Evolutionary conservation across 2,329 filamentous ascomycete species (phyloP).

Genomic region (Ascomycota sp.): DNA sequence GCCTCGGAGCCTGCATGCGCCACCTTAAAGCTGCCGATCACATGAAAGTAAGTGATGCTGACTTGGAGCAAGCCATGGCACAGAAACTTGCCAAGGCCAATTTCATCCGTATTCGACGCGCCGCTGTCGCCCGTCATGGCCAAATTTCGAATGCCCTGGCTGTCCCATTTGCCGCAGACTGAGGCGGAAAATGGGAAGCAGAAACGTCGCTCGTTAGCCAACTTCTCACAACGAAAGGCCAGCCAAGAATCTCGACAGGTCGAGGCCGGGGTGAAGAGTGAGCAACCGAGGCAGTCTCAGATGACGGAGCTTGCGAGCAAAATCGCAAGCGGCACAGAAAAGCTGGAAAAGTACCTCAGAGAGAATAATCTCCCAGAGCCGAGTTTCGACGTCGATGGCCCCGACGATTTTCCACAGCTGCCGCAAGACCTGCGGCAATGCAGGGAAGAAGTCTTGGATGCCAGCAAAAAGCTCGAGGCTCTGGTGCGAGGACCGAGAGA

Average conservation of each 20-base stretch:
- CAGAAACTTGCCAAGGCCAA: too few relatives aligned
- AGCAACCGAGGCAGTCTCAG: conserved; percentile 10
- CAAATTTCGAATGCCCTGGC: conserved; percentile 15
- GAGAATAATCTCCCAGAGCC: conserved; percentile 20
- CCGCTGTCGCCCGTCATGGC: conserved; percentile 10
- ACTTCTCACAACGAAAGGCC: conserved; percentile 7
- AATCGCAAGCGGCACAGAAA: conserved; percentile 27
- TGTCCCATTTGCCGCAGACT: conserved; percentile 9
- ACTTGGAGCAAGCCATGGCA: too few relatives aligned
- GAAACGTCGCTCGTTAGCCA: conserved; percentile 13
- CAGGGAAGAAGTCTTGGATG: conserved; percentile 25
- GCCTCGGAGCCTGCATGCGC: too few relatives aligned
- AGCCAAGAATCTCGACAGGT: conserved; percentile 5
- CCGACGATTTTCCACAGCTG: conserved; percentile 24
- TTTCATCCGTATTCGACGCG: too few relatives aligned
- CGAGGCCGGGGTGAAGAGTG: not conserved
- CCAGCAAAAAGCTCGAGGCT: conserved; percentile 24
- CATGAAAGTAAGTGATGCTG: too few relatives aligned
- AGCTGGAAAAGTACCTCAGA: conserved; percentile 25
- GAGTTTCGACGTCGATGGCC: conserved; percentile 23
- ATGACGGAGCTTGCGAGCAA: conserved; percentile 25
- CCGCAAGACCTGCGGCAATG: conserved; percentile 23
- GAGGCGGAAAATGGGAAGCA: conserved; percentile 13
- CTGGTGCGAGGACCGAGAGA: conserved; percentile 29
- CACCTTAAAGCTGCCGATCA: too few relatives aligned